Evolutionary conservation across 2,329 filamentous ascomycete genomes (phyloP).

Genomic region (Daldinia sp.): DNA sequence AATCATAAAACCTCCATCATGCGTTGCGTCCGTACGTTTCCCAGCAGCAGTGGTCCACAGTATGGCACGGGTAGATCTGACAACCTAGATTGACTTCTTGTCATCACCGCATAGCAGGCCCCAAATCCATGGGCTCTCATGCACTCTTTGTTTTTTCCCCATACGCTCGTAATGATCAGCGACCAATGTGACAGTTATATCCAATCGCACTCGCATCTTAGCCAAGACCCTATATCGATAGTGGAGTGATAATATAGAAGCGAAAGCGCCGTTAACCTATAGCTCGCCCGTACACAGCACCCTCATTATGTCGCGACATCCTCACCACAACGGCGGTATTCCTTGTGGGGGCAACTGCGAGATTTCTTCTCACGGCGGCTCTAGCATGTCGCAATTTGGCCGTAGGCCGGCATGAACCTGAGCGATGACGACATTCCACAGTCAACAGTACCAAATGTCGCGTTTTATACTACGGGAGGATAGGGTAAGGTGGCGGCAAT

Average conservation of each 20-base stretch:
- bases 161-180: conserved; percentile 9
- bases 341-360: neutral
- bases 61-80: neutral
- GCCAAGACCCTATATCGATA: conserved; percentile 1
- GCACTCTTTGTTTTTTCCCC: neutral
- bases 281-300: neutral
- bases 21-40: conserved; percentile 1
- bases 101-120: neutral
- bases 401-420: neutral
- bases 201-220: conserved; percentile 4
- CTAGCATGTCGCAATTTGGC: conserved; percentile 1
- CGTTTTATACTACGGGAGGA: conserved; percentile 3
- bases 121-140: conserved; percentile 6
- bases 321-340: conserved; percentile 3
- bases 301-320: conserved; percentile 9
- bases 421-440: conserved; percentile 18
- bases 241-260: neutral
- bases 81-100: neutral
- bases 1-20: neutral
- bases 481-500: conserved; percentile 4
- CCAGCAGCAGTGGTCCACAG: conserved; percentile 1
- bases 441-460: neutral
- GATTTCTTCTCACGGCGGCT: neutral
- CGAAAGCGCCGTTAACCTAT: neutral
- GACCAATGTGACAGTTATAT: conserved; percentile 13